Evolutionary conservation across 164 flowering plant genomes (phyloP).

Genomic region (Stephania japonica): DNA sequence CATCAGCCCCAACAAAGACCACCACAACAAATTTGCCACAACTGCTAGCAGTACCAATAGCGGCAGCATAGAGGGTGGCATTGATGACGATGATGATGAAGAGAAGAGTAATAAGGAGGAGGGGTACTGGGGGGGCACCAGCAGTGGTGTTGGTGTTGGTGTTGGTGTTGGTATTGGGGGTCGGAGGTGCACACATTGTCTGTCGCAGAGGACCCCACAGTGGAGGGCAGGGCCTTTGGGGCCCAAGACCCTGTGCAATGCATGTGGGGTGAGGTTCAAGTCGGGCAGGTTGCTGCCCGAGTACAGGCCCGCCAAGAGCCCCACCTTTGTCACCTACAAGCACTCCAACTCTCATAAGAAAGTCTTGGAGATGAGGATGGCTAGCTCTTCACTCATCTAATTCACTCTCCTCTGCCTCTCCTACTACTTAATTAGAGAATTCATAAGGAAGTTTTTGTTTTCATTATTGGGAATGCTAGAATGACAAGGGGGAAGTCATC

Average conservation of each 20-base stretch:
- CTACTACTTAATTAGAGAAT: too few relatives aligned
- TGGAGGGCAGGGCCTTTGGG: slow-evolving; percentile 80
- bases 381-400: too few relatives aligned
- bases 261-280: slow-evolving; percentile 75
- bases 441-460: too few relatives aligned
- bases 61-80: too few relatives aligned
- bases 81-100: slow-evolving; percentile 1
- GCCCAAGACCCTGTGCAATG: slow-evolving; percentile 69
- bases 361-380: slow-evolving; percentile 60
- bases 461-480: too few relatives aligned
- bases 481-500: too few relatives aligned
- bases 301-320: slow-evolving; percentile 72
- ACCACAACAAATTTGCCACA: too few relatives aligned
- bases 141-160: background rate
- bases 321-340: slow-evolving; percentile 59
- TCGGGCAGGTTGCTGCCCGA: slow-evolving; percentile 71
- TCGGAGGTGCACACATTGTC: slow-evolving; percentile 65
- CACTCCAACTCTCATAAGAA: slow-evolving; percentile 74
- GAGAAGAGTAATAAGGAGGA: slow-evolving; percentile 10
- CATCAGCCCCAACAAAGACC: slow-evolving; percentile 29
- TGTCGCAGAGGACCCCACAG: slow-evolving; percentile 61
- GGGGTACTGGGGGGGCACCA: slow-evolving; percentile 4
- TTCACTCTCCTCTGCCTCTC: slow-evolving; percentile 5
- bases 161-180: slow-evolving; percentile 16
- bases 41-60: too few relatives aligned